These are phyloP conservation scores for Curvularia eragrostidis DNA, from an alignment of 2,329 filamentous ascomycete genomes.

Conservation along the genomic window DNA sequence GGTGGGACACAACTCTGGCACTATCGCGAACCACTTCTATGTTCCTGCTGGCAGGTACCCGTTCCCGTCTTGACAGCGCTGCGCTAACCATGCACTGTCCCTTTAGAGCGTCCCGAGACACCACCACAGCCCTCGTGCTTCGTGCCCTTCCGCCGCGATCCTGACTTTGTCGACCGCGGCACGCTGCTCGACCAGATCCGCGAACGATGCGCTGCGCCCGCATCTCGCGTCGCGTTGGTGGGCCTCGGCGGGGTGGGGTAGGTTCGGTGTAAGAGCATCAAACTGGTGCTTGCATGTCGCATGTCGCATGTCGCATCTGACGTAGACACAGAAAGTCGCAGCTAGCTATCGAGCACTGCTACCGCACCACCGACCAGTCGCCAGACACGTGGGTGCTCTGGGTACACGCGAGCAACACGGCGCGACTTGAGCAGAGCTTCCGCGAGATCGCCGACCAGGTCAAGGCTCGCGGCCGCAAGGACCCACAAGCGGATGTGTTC, in stretches of 20 bases:
- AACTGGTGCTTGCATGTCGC: not conserved
- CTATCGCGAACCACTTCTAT: not conserved
- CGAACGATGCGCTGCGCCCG: not conserved
- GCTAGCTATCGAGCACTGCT: not conserved
- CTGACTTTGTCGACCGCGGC: not conserved
- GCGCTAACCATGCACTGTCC: not conserved
- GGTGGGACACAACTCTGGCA: not conserved
- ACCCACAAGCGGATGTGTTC: not conserved
- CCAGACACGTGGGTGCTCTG: not conserved
- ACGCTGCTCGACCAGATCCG: not conserved
- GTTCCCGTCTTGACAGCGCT: conserved; percentile 8
- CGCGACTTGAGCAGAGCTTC: not conserved
- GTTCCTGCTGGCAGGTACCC: not conserved
- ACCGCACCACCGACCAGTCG: not conserved
- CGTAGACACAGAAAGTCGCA: not conserved
- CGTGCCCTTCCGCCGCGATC: not conserved
- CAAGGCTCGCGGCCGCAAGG: not conserved
- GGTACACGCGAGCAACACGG: not conserved
- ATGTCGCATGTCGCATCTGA: not conserved
- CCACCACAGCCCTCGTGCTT: not conserved
- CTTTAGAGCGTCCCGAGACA: not conserved
- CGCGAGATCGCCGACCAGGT: not conserved
- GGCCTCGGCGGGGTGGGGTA: not conserved
- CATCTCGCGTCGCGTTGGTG: not conserved
- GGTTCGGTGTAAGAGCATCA: not conserved